Base-by-base conservation (phyloP, 495 filamentous ascomycete species). In the Aspergillus homomorphus region DNA sequence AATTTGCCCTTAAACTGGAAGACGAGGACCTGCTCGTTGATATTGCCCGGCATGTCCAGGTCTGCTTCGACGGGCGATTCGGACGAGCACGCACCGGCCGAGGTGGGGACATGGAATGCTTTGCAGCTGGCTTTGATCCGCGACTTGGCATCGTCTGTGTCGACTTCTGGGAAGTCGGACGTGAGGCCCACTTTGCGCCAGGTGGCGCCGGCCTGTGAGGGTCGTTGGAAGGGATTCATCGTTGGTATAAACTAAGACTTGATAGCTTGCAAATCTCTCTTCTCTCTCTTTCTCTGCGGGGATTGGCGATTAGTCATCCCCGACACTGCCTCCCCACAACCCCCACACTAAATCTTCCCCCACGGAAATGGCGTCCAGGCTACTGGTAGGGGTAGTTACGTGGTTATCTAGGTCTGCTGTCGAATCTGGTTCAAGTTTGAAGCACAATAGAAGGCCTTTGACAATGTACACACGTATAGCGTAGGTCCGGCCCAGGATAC, bases 21-120 rank as follows among this genome's bases (percentile, higher is more conserved):
- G 0, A 86, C 76, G 14, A 86, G 66, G 0, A 85, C 81, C 56
- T 86, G 82, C 26, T 85, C 80, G 21, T 75, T 77, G 59, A 85
- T 55, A 14, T 80, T 75, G 9, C 67, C 69, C 4, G 76, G 75
- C 2, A 71, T 61, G 19, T 84, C 77, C 0, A 78, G 63, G 42
- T 77, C 65, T 48, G 75, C 73, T 50, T 71, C 65, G 6, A 65
- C 56, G 14, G 61, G 61, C 6, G 56, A 43, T 3, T 78, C 66
- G 1, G 45, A 22, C 4, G 51, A 45, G 0, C 56, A 23, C 0
- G 23, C 4, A 54, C 56, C 63, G 33, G 77, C 71, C 16, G 52
- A 61, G 30, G 70, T 68, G 26, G 82, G 78, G 30, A 84, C 77
- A 44, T 63, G 69, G 58, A 84, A 85, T 22, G 81, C 79, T 61